These are phyloP conservation scores for Fusarium continuum DNA, from an alignment of 2,329 filamentous ascomycete species.

Conservation along the genomic window DNA sequence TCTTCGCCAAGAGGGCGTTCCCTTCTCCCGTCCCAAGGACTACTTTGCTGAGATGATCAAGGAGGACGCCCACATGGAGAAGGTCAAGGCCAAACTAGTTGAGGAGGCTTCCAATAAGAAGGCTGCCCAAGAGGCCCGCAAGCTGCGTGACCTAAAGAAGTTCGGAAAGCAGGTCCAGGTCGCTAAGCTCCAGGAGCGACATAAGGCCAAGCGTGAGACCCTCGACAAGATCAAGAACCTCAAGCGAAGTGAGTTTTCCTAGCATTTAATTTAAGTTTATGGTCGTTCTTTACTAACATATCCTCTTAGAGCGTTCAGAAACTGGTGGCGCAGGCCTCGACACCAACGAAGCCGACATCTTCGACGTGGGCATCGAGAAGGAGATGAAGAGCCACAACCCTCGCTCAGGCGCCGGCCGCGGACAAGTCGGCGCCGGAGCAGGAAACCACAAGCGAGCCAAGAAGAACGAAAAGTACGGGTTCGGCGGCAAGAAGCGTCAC, in stretches of 20 bases:
- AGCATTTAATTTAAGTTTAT: background rate
- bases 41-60: slow-evolving; percentile 99
- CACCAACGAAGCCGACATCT: slow-evolving; percentile 84
- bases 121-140: slow-evolving; percentile 88
- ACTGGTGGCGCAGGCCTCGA: slow-evolving; percentile 65
- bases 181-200: slow-evolving; percentile 92
- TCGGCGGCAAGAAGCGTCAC: slow-evolving; percentile 94
- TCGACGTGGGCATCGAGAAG: slow-evolving; percentile 87
- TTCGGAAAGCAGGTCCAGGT: slow-evolving; percentile 99
- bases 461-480: slow-evolving; percentile 95
- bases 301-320: slow-evolving; percentile 82
- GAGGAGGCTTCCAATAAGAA: slow-evolving; percentile 94
- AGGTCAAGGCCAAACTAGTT: slow-evolving; percentile 91
- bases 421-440: slow-evolving; percentile 38
- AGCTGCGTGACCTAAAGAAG: slow-evolving; percentile 95
- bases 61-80: slow-evolving; percentile 97
- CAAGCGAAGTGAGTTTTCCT: slow-evolving; percentile 83
- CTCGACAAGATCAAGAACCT: slow-evolving; percentile 94
- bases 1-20: slow-evolving; percentile 82
- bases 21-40: slow-evolving; percentile 89
- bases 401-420: slow-evolving; percentile 52
- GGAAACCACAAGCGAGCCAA: slow-evolving; percentile 82
- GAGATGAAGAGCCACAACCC: slow-evolving; percentile 58
- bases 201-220: slow-evolving; percentile 90
- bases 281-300: slow-evolving; percentile 36